Evolutionary conservation across 2,329 filamentous ascomycete species (phyloP).

Genomic region (Didymella lethalis): DNA sequence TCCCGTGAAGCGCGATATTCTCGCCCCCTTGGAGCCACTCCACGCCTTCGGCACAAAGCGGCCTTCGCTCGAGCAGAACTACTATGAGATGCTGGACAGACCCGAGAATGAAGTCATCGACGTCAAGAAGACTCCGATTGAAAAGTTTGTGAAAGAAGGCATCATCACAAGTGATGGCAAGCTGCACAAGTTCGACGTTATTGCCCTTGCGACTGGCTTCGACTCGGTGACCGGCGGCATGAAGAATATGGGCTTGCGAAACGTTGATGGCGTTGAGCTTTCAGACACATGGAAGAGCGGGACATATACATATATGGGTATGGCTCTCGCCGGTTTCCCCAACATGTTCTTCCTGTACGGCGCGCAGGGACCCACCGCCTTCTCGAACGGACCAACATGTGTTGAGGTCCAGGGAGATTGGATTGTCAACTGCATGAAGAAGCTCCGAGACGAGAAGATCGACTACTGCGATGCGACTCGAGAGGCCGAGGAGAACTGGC

Average conservation of each 20-base stretch:
- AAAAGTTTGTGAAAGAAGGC: constrained; percentile 50
- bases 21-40: constrained; percentile 55
- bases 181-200: constrained; percentile 54
- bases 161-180: constrained; percentile 53
- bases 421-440: constrained; percentile 55
- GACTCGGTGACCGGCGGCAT: constrained; percentile 56
- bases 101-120: constrained; percentile 55
- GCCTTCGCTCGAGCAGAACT: constrained; percentile 58
- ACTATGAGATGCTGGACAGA: constrained; percentile 56
- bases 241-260: constrained; percentile 51
- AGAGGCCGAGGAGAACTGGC: constrained; percentile 55
- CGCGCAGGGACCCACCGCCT: constrained; percentile 57
- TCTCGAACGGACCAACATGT: constrained; percentile 57
- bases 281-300: constrained; percentile 54
- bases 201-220: constrained; percentile 57
- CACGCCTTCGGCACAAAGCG: constrained; percentile 59
- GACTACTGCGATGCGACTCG: constrained; percentile 52
- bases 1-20: constrained; percentile 55
- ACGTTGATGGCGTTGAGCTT: constrained; percentile 50
- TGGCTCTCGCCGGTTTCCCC: constrained; percentile 51
- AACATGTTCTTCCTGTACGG: constrained; percentile 50
- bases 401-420: constrained; percentile 57
- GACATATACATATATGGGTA: constrained; percentile 54
- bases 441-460: constrained; percentile 49
- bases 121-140: constrained; percentile 53